phyloP scores from a whole-genome alignment of 208 protist genomes.

The Plasmodiophora brassicae region DNA sequence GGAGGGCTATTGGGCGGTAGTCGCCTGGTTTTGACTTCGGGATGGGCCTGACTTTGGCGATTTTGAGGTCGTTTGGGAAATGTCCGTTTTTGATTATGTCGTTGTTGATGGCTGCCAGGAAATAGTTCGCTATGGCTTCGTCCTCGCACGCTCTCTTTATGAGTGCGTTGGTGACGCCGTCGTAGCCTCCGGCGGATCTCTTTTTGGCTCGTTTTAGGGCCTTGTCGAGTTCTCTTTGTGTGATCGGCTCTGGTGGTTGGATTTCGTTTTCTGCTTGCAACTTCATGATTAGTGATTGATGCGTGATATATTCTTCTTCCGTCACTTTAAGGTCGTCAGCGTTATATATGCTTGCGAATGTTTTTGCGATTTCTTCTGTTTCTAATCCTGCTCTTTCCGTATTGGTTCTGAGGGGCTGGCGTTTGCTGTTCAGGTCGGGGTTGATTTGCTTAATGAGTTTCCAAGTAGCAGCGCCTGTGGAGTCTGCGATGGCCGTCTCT shows the following conservation, averaged over 20 bases:
- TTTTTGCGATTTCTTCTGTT: no score
- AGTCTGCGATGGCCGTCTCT: no score
- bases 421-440: no score
- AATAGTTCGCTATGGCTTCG: neutral
- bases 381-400: no score
- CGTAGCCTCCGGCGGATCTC: neutral
- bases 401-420: no score
- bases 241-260: neutral
- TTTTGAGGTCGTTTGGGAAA: neutral
- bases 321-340: no score
- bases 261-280: no score
- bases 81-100: neutral
- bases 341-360: no score
- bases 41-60: neutral
- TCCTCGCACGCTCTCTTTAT: neutral
- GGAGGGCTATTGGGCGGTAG: neutral
- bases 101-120: neutral
- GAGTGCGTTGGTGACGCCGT: neutral
- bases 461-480: no score
- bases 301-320: no score
- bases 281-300: no score
- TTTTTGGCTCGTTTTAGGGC: neutral
- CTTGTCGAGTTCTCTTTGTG: neutral
- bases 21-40: constrained; percentile 3
- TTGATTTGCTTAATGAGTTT: no score